Base-by-base conservation (phyloP, 192 early-diverging fungal genomes). In the Entrophospora sp. region DNA sequence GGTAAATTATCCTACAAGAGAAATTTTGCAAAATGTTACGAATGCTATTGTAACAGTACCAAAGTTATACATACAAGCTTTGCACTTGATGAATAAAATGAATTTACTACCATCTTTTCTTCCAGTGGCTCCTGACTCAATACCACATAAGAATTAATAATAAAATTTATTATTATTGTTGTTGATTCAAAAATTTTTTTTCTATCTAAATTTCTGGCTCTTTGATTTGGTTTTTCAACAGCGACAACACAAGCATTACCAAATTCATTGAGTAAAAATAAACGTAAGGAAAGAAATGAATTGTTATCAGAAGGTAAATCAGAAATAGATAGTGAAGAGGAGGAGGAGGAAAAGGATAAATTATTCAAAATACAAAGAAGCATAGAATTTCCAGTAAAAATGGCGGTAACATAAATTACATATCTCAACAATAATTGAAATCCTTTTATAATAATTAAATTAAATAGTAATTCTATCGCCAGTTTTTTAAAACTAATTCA, bases 31-130 rank as follows among this genome's bases (percentile, higher is more conserved):
- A 4, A 84, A 84, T 44, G 86, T 85, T n/a, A 69, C 68, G 52
- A 52, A 79, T 36, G 77, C 84, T 7, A 77, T 85, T 27, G 76
- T 69, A 16, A 64, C 69, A 12, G 70, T 82, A 0, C 84, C 84
- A 2, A 63, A 78, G 27, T 66, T 85, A 16, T 85, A 85, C 67
- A 69, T 55, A n/a, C 84, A 85, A 51, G 83, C 86, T 12, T 62
- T 83, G 7, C 83, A 83, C 66, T 56, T 83, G 45, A 83, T 83
- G 82, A 83, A 83, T 53, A 83, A 83, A 63, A 76, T 85, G 76
- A 83, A 85, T 55, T 53, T 85, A 16, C 73, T 83, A 2, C 83
- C 83, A 10, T 83, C 81, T 9, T 83, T 83, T 48, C 18, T 14
- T 2, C 44, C 61, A 4, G 28, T 64, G 18, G n/a, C 35, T 32